Conservation (phyloP, 768 basidiomycete genomes). For the Pleurotus cornucopiae region DNA sequence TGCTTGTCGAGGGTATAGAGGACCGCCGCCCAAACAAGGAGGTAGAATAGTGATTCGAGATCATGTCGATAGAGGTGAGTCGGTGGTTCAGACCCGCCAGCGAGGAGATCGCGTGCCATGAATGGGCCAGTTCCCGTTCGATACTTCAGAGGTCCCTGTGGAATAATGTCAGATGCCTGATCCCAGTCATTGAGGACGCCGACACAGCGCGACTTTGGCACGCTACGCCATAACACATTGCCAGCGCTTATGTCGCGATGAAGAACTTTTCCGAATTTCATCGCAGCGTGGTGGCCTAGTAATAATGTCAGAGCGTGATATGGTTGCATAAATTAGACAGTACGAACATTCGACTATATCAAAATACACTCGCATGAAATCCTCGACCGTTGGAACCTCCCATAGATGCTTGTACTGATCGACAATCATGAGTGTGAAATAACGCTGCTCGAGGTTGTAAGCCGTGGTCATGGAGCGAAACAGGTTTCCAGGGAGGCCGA, state of each 20-base stretch:
- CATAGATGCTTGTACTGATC: constrained; percentile 18
- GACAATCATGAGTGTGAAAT: constrained; percentile 16
- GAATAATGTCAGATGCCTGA: constrained; percentile 11
- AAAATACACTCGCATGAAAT: constrained; percentile 23
- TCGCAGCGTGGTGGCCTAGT: constrained; percentile 22
- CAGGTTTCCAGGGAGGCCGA: constrained; percentile 11
- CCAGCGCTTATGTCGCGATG: constrained; percentile 27
- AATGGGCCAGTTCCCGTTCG: constrained; percentile 24
- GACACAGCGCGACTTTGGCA: not conserved
- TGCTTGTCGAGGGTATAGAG: constrained; percentile 16
- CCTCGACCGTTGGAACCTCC: constrained; percentile 16
- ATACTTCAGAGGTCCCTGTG: constrained; percentile 4
- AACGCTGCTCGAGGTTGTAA: constrained; percentile 9
- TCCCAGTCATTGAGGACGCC: constrained; percentile 27
- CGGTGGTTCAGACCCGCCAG: constrained; percentile 3
- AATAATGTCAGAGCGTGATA: too few relatives aligned
- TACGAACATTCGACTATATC: constrained; percentile 27
- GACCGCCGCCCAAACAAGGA: constrained; percentile 19
- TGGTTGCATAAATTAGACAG: too few relatives aligned
- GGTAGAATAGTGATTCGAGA: constrained; percentile 22
- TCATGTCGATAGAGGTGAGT: constrained; percentile 21
- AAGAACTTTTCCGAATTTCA: constrained; percentile 16
- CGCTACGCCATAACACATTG: constrained; percentile 21
- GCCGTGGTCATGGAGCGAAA: not conserved
- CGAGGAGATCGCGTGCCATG: constrained; percentile 23